Evolutionary conservation across 192 early-diverging fungal species (phyloP), one percentile per base, ranked within the genome.

Genomic region (Chytriomyces confervae): DNA sequence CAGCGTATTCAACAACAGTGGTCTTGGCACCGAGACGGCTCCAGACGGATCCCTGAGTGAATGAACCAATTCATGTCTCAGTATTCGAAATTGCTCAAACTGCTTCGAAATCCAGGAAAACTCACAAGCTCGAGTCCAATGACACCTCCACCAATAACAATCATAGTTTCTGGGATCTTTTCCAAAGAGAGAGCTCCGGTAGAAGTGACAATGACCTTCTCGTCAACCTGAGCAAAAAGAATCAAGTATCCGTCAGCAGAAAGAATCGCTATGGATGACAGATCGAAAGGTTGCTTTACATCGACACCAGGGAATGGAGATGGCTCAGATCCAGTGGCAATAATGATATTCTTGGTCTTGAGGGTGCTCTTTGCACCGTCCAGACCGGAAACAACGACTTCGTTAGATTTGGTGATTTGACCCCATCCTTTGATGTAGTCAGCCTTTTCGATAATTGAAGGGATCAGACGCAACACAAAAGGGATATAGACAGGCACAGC

Each of bases 131-230:
- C 97, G 51, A 99, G 92, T 76, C 97, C 97, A 87, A 99, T 99
- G 78, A 99, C 96, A 87, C 97, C 97, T 70, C 94, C 97, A 77
- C 97, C 97, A 81, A 99, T 98, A 69, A 99, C 96, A 64, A 97
- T 91, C 94, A 99, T 94, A 88, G 96, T 97, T 88, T 98, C 92
- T 53, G 97, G 97, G 36, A 99, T 94, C 81, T 95, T 90, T 79
- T 93, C 88, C 77, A 99, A 89, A 43, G 94, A 92, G 77, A 99
- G 91, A 13, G 97, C 97, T 71, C 97, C 97, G 18, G 97, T 99
- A n/a, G 97, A 99, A 60, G 94, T 95, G 57, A 99, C 92, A 76
- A 99, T 97, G 82, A 91, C 90, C 89, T 95, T 91, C 87, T 97
- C 96, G 80, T 98, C 97, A 79, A 98, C 86, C 69, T 77, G 61